A percentile compares a stretch with the other conserved stretches of the same genome.
Conservation (phyloP, 2,329 filamentous ascomycete species). For the Ceratocystis albifundus region DNA sequence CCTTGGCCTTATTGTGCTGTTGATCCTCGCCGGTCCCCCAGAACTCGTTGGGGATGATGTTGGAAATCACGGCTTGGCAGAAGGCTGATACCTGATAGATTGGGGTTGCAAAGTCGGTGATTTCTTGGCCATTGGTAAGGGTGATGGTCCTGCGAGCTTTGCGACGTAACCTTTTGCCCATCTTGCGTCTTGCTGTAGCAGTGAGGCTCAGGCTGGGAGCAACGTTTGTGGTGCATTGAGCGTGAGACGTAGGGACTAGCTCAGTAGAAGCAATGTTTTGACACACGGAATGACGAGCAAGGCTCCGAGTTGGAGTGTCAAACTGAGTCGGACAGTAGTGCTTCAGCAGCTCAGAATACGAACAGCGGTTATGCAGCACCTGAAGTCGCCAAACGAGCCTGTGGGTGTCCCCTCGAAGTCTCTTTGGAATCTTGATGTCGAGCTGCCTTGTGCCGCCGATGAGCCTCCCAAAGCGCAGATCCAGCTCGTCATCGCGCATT, state of each 20-base stretch:
- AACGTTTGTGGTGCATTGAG: background rate
- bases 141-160: constrained; percentile 8
- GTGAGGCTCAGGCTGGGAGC: background rate
- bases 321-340: constrained; percentile 59
- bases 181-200: constrained; percentile 1
- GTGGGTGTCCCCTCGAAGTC: constrained; percentile 52
- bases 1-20: constrained; percentile 45
- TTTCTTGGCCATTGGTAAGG: constrained; percentile 28
- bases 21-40: constrained; percentile 53
- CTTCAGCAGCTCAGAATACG: constrained; percentile 65
- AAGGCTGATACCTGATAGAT: constrained; percentile 66
- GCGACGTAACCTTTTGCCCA: background rate
- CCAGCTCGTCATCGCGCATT: constrained; percentile 71
- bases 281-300: background rate
- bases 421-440: constrained; percentile 43
- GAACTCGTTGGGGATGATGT: constrained; percentile 61
- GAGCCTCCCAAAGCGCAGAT: constrained; percentile 25
- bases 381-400: constrained; percentile 58
- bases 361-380: constrained; percentile 58
- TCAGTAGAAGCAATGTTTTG: background rate
- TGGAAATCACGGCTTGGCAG: constrained; percentile 62
- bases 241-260: background rate
- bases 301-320: constrained; percentile 2
- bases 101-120: constrained; percentile 59
- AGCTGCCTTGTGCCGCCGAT: constrained; percentile 17